These are phyloP conservation scores for Fusarium subglutinans DNA, from an alignment of 2,329 filamentous ascomycete genomes.

Conservation along the genomic window DNA sequence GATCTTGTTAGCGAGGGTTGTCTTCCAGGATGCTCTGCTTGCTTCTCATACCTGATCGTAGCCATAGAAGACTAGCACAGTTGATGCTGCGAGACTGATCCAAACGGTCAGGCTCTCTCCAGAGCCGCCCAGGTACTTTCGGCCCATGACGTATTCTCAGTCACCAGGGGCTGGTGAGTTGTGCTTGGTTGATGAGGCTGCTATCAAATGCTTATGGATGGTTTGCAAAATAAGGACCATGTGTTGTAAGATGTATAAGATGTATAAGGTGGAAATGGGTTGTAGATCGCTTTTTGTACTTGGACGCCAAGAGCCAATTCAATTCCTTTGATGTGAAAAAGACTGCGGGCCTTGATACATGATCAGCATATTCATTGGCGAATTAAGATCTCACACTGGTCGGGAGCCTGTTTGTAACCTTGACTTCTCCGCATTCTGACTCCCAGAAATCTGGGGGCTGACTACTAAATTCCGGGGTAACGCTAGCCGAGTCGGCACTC, in stretches of 20 bases:
- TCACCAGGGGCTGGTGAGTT: neutral
- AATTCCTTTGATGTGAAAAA: neutral
- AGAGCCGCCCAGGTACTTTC: neutral
- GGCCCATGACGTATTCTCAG: neutral
- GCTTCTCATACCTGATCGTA: neutral
- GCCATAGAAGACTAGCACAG: neutral
- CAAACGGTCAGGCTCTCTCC: neutral
- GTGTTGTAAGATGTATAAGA: neutral
- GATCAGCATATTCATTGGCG: neutral
- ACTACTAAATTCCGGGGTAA: neutral
- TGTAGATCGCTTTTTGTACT: neutral
- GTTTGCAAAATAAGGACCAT: neutral
- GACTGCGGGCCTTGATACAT: neutral
- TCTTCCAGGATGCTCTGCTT: neutral
- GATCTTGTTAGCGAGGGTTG: neutral
- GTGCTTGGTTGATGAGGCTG: neutral
- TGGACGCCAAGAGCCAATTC: neutral
- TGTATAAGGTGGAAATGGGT: neutral
- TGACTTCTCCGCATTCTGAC: neutral
- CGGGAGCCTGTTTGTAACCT: neutral
- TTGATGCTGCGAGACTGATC: neutral
- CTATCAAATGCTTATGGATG: neutral
- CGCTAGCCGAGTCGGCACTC: neutral
- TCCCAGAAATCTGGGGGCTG: neutral
- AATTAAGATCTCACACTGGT: neutral